phyloP scores from a whole-genome alignment of 2,329 filamentous ascomycete genomes.

The Dothiorella sarmentorum region DNA sequence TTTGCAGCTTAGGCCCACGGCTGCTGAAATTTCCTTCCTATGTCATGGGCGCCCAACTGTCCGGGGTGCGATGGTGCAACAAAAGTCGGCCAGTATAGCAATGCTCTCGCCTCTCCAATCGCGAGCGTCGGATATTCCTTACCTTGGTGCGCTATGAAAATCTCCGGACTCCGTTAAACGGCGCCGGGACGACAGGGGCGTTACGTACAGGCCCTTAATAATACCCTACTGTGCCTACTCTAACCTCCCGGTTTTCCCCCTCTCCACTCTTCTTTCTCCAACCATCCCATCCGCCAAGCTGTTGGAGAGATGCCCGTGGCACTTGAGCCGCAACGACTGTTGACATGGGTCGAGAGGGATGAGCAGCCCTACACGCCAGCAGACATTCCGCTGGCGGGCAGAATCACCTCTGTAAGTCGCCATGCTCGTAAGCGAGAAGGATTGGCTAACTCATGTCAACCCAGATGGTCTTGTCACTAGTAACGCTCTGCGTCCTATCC shows the following conservation, averaged over 20 bases:
- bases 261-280: neutral
- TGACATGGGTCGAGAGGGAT: neutral
- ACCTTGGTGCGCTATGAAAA: too few species aligned
- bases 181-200: neutral
- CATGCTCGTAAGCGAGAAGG: constrained; percentile 18
- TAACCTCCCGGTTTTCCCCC: neutral
- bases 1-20: neutral
- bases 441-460: neutral
- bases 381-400: constrained; percentile 25
- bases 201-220: neutral
- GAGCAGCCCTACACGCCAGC: constrained; percentile 17
- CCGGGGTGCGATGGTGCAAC: neutral
- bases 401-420: constrained; percentile 25
- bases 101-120: too few species aligned
- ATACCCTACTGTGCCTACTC: neutral
- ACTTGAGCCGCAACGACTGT: neutral
- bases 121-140: too few species aligned
- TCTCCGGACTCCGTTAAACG: neutral
- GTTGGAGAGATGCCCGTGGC: neutral
- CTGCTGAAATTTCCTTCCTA: too few species aligned
- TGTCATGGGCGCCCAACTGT: too few species aligned
- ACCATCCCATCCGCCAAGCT: neutral
- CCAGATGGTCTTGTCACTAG: constrained; percentile 3
- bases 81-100: neutral
- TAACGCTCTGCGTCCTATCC: neutral